Percentiles rank a stretch among this genome's conserved stretches.
Evolutionary conservation across 352 stramenopile species (phyloP).

Genomic region (Halophytophthora polymorphica): DNA sequence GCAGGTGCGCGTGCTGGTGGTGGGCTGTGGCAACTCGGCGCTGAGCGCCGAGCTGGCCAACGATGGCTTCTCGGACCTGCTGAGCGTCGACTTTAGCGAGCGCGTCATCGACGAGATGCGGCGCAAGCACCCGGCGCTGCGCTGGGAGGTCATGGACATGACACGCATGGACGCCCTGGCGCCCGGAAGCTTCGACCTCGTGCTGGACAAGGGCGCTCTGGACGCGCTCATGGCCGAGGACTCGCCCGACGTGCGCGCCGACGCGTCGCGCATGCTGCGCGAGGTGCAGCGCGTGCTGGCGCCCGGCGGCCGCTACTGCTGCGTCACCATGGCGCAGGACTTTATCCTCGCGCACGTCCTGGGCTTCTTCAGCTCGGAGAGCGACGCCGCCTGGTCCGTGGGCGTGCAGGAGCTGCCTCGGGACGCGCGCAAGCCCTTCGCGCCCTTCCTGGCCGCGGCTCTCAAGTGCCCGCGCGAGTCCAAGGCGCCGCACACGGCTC

Average conservation of each 20-base stretch:
- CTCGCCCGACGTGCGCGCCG: conserved; percentile 29
- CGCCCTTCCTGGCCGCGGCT: conserved; percentile 45
- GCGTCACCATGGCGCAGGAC: conserved; percentile 79
- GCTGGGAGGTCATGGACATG: conserved; percentile 81
- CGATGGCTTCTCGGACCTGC: conserved; percentile 53
- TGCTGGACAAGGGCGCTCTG: conserved; percentile 81
- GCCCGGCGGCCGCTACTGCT: conserved; percentile 59
- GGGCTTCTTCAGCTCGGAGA: conserved; percentile 32
- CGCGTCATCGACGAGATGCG: conserved; percentile 77
- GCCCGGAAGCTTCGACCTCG: conserved; percentile 57
- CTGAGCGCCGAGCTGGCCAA: conserved; percentile 54
- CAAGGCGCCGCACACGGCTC: conserved; percentile 23
- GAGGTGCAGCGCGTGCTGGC: conserved; percentile 63
- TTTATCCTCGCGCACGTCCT: conserved; percentile 70
- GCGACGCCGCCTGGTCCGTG: conserved; percentile 19
- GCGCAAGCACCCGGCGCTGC: conserved; percentile 52
- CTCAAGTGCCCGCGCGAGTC: conserved; percentile 28
- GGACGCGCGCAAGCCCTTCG: conserved; percentile 44
- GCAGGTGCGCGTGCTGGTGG: conserved; percentile 53
- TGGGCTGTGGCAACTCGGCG: conserved; percentile 79
- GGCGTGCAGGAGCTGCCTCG: conserved; percentile 40
- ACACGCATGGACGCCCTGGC: conserved; percentile 46
- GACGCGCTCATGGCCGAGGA: conserved; percentile 68
- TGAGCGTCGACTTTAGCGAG: conserved; percentile 75
- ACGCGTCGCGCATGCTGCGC: conserved; percentile 64